These are phyloP conservation scores for Barnettozyma pratensis DNA, from an alignment of 805 yeast species.

Conservation along the genomic window DNA sequence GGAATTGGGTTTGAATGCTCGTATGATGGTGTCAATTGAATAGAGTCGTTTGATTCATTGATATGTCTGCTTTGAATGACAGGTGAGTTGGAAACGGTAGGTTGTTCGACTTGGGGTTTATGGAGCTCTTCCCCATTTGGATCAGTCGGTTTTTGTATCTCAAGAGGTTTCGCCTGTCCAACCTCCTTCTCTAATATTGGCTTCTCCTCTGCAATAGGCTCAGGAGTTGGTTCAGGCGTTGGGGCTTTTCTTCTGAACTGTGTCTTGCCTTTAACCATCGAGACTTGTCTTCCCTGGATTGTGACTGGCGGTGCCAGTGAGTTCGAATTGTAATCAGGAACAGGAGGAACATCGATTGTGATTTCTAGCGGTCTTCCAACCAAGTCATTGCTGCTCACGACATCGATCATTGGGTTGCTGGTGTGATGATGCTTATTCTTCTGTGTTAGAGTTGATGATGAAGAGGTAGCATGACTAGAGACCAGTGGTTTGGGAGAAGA, in stretches of 20 bases:
- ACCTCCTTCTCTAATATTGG: neutral
- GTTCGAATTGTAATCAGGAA: conserved; percentile 23
- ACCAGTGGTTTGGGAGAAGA: neutral
- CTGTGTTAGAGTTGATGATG: neutral
- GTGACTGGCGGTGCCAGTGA: conserved; percentile 24
- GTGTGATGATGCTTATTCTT: neutral
- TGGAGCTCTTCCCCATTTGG: too few species aligned
- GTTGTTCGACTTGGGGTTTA: neutral
- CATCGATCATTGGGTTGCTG: neutral
- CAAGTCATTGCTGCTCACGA: neutral
- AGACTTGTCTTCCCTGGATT: conserved; percentile 23
- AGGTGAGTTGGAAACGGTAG: neutral
- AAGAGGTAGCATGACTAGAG: neutral
- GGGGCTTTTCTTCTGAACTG: conserved; percentile 12
- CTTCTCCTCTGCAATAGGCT: neutral
- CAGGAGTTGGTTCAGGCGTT: conserved; percentile 11
- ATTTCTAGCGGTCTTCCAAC: neutral
- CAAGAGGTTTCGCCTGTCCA: neutral
- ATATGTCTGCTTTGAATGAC: too few species aligned
- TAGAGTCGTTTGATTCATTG: too few species aligned
- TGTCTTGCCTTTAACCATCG: conserved; percentile 9
- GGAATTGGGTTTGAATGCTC: too few species aligned
- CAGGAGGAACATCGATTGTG: conserved; percentile 17
- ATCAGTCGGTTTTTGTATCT: too few species aligned
- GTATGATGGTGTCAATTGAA: too few species aligned